These are phyloP conservation scores for Plantago coronopus DNA, from an alignment of 305 asterid genomes.

Conservation along the genomic window DNA sequence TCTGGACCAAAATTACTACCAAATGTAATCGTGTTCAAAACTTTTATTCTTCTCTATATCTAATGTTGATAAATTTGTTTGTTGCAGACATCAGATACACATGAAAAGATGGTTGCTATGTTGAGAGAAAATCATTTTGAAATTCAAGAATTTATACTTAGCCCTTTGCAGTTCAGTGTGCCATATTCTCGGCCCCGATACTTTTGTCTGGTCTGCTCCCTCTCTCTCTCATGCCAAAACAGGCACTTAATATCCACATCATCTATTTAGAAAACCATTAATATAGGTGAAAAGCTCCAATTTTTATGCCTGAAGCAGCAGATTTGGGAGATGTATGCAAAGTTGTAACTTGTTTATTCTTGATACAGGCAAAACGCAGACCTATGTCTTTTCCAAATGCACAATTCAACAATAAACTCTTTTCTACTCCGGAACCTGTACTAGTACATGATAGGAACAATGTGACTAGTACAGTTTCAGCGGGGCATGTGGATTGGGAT, in stretches of 20 bases:
- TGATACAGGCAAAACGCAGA: constrained; percentile 75
- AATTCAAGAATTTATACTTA: constrained; percentile 79
- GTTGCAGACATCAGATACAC: constrained; percentile 88
- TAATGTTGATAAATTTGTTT: too few relatives aligned
- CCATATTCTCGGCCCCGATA: constrained; percentile 96
- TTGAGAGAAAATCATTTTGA: constrained; percentile 63
- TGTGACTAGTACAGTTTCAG: constrained; percentile 33
- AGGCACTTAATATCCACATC: too few relatives aligned
- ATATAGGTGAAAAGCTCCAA: too few relatives aligned
- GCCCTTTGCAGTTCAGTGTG: constrained; percentile 90
- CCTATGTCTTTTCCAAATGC: constrained; percentile 52
- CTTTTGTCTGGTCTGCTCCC: constrained; percentile 65
- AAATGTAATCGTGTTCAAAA: too few relatives aligned
- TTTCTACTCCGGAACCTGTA: constrained; percentile 54
- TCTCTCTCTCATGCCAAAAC: constrained; percentile 17
- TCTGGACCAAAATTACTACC: background rate
- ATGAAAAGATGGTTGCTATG: constrained; percentile 62
- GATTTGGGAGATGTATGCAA: constrained; percentile 7
- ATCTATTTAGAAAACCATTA: too few relatives aligned
- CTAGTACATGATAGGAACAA: constrained; percentile 35
- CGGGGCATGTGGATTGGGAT: constrained; percentile 37
- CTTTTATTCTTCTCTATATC: constrained; percentile 7
- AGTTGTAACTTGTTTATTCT: constrained; percentile 13
- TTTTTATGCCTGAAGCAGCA: constrained; percentile 10
- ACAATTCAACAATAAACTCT: constrained; percentile 48